Evolutionary conservation across 306 rosid species (phyloP), one percentile per base, ranked within the genome.

Genomic region (Dalbergia cochinchinensis): DNA sequence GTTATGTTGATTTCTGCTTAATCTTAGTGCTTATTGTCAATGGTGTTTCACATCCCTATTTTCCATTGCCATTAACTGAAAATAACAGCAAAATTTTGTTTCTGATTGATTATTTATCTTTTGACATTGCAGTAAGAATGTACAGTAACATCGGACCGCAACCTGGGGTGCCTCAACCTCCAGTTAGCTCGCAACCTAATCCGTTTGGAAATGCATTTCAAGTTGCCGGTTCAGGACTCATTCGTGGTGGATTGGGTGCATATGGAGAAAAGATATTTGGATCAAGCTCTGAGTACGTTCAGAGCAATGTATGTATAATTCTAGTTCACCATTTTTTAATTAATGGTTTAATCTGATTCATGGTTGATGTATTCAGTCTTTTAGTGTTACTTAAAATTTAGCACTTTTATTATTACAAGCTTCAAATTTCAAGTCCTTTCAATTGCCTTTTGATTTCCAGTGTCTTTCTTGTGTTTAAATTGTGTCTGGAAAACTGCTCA

Each of bases 161-260:
- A 86, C 74, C 85, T 22, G 87, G 84, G 71, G 83, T 66, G 19
- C 80, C 89, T 78, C 86, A 79, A 71, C 97, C 84, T 70, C 86
- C 89, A 19, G 22, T 84, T 41, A 77, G 74, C 81, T 67, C 91
- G 22, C 94, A 77, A 76, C 90, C 95, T 48, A 87, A 86, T 75
- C 91, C 90, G 11, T 89, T 90, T 65, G 97, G 94, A 67, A 89
- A 81, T 89, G 80, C 97, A 33, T 89, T 94, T 81, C 82, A 89
- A 69, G 92, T 88, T 41, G 90, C 97, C 6, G 88, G 97, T 86
- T 86, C 97, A 3, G 98, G 97, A 62, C 89, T 94, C 77, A 91
- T 94, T 75, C 90, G 91, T 74, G 91, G 94, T 76, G 95, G 97
- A 63, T 84, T 90, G 80, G 97, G 94, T 86, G 97, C 98, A 19